A percentile compares a stretch with the other conserved stretches of the same genome.
Conservation (phyloP, 371 early-diverging fungal species). For the Smittium culicis region DNA sequence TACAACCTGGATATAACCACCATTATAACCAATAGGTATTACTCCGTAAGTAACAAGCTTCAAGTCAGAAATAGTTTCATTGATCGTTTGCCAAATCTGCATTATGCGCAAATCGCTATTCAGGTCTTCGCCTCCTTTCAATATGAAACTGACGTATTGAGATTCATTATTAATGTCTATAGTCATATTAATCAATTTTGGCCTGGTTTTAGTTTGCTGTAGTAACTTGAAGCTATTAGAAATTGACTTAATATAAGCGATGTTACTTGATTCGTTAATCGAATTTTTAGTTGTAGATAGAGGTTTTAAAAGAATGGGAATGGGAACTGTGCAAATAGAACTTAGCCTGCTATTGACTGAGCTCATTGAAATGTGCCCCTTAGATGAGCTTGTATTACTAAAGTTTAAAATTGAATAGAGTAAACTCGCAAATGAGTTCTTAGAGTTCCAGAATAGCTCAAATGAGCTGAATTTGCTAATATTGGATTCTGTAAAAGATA, state of each 20-base stretch:
- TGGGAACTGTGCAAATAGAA: neutral
- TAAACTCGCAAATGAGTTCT: neutral
- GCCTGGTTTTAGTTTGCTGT: slow-evolving; percentile 8
- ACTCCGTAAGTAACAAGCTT: slow-evolving; percentile 52
- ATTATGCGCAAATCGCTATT: slow-evolving; percentile 25
- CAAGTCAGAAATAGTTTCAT: slow-evolving; percentile 40
- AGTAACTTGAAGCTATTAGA: neutral
- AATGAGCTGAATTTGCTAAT: neutral
- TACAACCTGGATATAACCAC: slow-evolving; percentile 96
- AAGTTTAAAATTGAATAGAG: neutral
- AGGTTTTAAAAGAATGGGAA: neutral
- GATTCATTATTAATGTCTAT: neutral
- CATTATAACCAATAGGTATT: slow-evolving; percentile 73
- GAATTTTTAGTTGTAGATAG: neutral
- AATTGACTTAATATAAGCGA: neutral
- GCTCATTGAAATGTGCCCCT: neutral
- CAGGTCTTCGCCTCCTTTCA: slow-evolving; percentile 32
- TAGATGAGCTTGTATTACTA: neutral
- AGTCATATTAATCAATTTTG: slow-evolving; percentile 3
- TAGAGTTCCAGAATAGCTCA: neutral
- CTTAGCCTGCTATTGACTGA: neutral
- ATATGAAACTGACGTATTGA: slow-evolving; percentile 15
- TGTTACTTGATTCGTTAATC: neutral
- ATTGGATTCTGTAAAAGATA: neutral
- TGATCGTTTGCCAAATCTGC: slow-evolving; percentile 25